Base-by-base conservation (phyloP, 768 basidiomycete genomes). In the Auricularia cornea region DNA sequence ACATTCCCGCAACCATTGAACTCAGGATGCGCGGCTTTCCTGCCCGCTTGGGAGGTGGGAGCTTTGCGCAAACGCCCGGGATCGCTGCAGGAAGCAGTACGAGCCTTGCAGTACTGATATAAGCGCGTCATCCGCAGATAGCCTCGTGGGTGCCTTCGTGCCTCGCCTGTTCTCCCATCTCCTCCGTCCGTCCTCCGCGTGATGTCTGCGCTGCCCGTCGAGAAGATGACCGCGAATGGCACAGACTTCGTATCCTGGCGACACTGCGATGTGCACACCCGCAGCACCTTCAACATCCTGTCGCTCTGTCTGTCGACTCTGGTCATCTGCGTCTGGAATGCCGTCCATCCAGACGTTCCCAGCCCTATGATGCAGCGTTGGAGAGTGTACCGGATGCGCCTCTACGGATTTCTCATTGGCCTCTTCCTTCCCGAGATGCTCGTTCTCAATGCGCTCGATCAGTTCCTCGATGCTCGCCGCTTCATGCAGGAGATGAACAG, bases 241-340 rank as follows among this genome's bases (percentile, higher is more conserved):
- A 48, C 44, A 6, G 3, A 10, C 6, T 20, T 14, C 44, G 38
- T 18, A 40, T 40, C 38, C 18, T 40, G 16, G 20, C 23, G 44
- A 6, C 11, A 48, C 44, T 14, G 11, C 20, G 6, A 20, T 48
- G 20, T 48, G 44, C 44, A 5, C 20, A 23, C 20, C 20, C 66
- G 66, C 20, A 63, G 66, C 31, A 67, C 66, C 1, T 59, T 59
- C 64, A 30, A 60, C 48, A 67, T 67, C 59, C 8, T 67, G 38
- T 40, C 60, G 6, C 48, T 52, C 28, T 67, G 66, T 56, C 2
- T 65, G 54, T 33, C 48, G 38, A 65, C 64, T 10, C 64, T 67
- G 31, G 20, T 59, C 12, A 54, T 67, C 32, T 65, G 66, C 65
- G 48, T 65, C 12, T 67, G 64, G 66, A 61, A 51, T 26, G 64